Conservation (phyloP, 2,329 filamentous ascomycete genomes). For the Byssoonygena ceratinophila region DNA sequence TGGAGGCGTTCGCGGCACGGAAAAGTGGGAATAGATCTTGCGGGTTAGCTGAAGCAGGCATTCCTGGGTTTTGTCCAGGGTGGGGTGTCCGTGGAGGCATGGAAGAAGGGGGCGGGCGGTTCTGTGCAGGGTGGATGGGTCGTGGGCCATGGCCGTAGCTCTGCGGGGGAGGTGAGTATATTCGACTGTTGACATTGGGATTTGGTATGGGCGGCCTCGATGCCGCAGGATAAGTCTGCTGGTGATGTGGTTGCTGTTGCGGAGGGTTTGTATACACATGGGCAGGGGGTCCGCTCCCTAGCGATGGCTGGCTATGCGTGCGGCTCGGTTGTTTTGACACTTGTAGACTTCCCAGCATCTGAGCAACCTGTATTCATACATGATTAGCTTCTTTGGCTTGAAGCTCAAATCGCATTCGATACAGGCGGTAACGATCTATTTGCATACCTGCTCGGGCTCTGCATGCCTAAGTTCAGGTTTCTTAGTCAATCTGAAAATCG, state of each 20-base stretch:
- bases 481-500: slow-evolving; percentile 3
- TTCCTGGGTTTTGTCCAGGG: slow-evolving; percentile 27
- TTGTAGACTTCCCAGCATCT: slow-evolving; percentile 34
- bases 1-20: slow-evolving; percentile 70
- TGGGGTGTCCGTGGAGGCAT: slow-evolving; percentile 57
- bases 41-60: slow-evolving; percentile 41
- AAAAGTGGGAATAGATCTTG: slow-evolving; percentile 70
- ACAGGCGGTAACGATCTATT: not conserved
- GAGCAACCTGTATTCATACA: slow-evolving; percentile 31
- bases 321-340: slow-evolving; percentile 16
- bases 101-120: slow-evolving; percentile 47
- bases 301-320: not conserved
- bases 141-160: slow-evolving; percentile 44
- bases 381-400: not conserved
- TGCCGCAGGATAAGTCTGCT: slow-evolving; percentile 25
- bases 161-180: slow-evolving; percentile 35
- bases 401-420: not conserved
- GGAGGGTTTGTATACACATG: slow-evolving; percentile 4
- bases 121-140: slow-evolving; percentile 43
- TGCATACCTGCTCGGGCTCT: slow-evolving; percentile 58
- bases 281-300: slow-evolving; percentile 4
- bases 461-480: slow-evolving; percentile 47
- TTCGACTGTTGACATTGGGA: slow-evolving; percentile 31
- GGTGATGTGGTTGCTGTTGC: slow-evolving; percentile 5
- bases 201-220: not conserved